These are phyloP conservation scores for Ochetophila trinervis DNA, from an alignment of 306 rosid species.

Conservation along the genomic window DNA sequence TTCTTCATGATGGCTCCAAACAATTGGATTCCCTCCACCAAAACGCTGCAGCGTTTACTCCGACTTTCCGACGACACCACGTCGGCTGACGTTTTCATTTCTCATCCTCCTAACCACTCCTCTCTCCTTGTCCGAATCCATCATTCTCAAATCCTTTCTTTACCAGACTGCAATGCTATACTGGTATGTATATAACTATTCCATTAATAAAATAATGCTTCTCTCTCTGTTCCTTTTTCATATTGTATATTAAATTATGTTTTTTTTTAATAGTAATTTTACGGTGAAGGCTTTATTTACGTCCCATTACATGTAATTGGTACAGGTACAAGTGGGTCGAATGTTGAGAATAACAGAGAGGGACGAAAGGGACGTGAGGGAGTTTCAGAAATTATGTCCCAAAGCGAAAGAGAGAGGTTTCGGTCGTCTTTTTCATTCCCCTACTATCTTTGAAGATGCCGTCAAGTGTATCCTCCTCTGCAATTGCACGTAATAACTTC, in stretches of 20 bases:
- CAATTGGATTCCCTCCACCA: background rate
- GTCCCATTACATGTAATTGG: too few species aligned
- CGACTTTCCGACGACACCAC: background rate
- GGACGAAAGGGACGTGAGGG: background rate
- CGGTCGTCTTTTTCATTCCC: conserved; percentile 10
- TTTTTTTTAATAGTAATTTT: too few species aligned
- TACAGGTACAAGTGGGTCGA: too few species aligned
- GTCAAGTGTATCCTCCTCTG: conserved; percentile 32
- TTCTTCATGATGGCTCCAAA: background rate
- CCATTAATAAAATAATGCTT: too few species aligned
- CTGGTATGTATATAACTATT: too few species aligned
- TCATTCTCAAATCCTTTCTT: too few species aligned
- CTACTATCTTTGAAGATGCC: conserved; percentile 21
- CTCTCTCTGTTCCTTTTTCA: too few species aligned
- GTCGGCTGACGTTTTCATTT: background rate
- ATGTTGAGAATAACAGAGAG: too few species aligned
- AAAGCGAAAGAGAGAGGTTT: conserved; percentile 13
- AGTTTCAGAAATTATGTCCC: conserved; percentile 5
- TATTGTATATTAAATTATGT: too few species aligned
- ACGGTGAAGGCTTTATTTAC: too few species aligned
- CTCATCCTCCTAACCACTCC: background rate
- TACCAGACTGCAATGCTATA: too few species aligned
- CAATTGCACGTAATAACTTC: conserved; percentile 15
- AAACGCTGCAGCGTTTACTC: background rate
- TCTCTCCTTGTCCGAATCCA: too few species aligned